Base-by-base conservation (phyloP, 1,284 basidiomycete species). In the Cutaneotrichosporon sp. region DNA sequence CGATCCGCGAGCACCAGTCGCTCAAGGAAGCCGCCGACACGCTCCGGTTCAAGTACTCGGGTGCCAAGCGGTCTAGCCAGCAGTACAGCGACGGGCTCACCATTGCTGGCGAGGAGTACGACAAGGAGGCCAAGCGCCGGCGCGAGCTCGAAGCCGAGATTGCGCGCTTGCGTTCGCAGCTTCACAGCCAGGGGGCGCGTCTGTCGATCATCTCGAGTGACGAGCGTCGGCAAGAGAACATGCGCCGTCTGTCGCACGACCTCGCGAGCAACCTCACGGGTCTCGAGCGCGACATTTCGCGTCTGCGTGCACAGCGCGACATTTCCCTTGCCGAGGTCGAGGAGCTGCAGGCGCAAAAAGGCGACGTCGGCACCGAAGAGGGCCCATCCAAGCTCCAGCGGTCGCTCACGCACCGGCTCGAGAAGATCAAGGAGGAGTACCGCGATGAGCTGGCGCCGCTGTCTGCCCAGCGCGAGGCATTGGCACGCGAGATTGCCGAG, bases 91-190 rank as follows among this genome's bases (percentile, higher is more conserved):
- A 93, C 60, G 93, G 94, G 14, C 78, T 97, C 51, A 86, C 85
- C 0, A 88, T 92, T 38, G 93, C 94, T 2, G 88, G 91, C 60
- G 85, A 87, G 49, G 93, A 97, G 71, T 97, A 93, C 68, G 91
- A 96, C 70, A 83, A 83, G 52, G 93, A 97, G 73, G 80, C 91
- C 42, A 84, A 87, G 51, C 84, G 86, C 26, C 82, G 93, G 18
- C 83, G 87, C 20, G 92, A 96, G 60, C 88, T 90, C 2, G 92
- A 97, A 76, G 84, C 87, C 0, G 91, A 96, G 76, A 88, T 97
- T 59, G 86, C 85, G 15, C 81, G 87, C 46, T 77, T 98, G 35
- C 80, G 90, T 41, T 83, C 90, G 23, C 80, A 93, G 55, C 79
- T 97, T 14, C 88, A 90, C 51, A 89, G 90, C 5, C 93, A 97